These are phyloP conservation scores for Auriculariales sp. DNA, from an alignment of 768 basidiomycete genomes.

Conservation along the genomic window DNA sequence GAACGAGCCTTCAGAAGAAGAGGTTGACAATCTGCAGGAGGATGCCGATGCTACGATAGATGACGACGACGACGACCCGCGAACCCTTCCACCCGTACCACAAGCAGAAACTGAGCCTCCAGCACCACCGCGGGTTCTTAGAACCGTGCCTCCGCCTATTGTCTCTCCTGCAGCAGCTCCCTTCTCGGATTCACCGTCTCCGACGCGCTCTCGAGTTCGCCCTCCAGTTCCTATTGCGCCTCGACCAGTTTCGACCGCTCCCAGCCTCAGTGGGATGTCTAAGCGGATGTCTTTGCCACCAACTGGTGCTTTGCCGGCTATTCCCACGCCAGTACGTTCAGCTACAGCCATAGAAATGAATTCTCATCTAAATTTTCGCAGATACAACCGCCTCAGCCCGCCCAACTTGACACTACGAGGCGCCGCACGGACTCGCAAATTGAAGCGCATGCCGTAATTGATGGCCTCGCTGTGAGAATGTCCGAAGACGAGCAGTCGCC, in stretches of 20 bases:
- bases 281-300: background rate
- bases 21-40: too few relatives aligned
- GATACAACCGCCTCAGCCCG: too few relatives aligned
- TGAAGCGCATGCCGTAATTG: background rate
- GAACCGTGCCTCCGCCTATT: background rate
- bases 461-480: background rate
- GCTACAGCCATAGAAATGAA: too few relatives aligned
- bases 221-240: background rate
- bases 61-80: too few relatives aligned
- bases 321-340: too few relatives aligned
- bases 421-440: background rate
- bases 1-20: background rate
- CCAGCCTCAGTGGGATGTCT: background rate
- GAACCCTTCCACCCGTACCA: too few relatives aligned
- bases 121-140: too few relatives aligned
- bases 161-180: background rate
- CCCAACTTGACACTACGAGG: too few relatives aligned
- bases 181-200: background rate
- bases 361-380: too few relatives aligned
- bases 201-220: background rate
- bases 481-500: background rate
- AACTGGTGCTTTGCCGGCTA: too few relatives aligned
- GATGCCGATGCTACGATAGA: too few relatives aligned
- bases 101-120: too few relatives aligned
- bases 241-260: slow-evolving; percentile 1